phyloP scores from a whole-genome alignment of 2,329 filamentous ascomycete genomes.

The Chrysoporthe austroafricana region DNA sequence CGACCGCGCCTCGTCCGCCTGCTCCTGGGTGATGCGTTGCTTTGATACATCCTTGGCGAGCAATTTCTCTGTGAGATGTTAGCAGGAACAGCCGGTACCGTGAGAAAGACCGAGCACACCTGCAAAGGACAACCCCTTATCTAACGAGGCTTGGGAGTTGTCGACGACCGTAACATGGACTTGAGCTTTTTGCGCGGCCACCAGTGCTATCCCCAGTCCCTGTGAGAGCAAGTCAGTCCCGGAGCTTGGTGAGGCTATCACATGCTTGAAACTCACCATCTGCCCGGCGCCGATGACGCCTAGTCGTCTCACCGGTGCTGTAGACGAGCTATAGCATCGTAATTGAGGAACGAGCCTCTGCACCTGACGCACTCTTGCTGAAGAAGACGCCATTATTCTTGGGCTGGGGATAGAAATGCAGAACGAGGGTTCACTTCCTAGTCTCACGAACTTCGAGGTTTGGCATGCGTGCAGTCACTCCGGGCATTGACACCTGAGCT shows the following conservation, averaged over 20 bases:
- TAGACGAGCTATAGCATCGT: slow-evolving; percentile 72
- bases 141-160: slow-evolving; percentile 78
- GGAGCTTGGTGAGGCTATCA: slow-evolving; percentile 33
- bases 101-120: slow-evolving; percentile 52
- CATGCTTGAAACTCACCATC: slow-evolving; percentile 70
- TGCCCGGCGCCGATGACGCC: slow-evolving; percentile 95
- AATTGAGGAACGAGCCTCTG: slow-evolving; percentile 44
- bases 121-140: slow-evolving; percentile 89
- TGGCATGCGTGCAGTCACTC: slow-evolving; percentile 23
- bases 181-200: slow-evolving; percentile 82
- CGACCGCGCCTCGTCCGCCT: slow-evolving; percentile 73
- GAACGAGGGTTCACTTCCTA: not conserved
- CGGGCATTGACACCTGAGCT: not conserved
- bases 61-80: slow-evolving; percentile 72
- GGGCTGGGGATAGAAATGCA: not conserved
- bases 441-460: not conserved
- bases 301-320: slow-evolving; percentile 79
- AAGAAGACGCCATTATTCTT: slow-evolving; percentile 44
- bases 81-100: not conserved
- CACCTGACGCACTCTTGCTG: slow-evolving; percentile 44
- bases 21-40: slow-evolving; percentile 78
- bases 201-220: slow-evolving; percentile 94
- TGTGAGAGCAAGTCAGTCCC: slow-evolving; percentile 45
- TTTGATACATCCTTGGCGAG: slow-evolving; percentile 92
- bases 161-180: slow-evolving; percentile 88